These are phyloP conservation scores for Leccinum boreale DNA, from an alignment of 768 basidiomycete species.

Conservation along the genomic window DNA sequence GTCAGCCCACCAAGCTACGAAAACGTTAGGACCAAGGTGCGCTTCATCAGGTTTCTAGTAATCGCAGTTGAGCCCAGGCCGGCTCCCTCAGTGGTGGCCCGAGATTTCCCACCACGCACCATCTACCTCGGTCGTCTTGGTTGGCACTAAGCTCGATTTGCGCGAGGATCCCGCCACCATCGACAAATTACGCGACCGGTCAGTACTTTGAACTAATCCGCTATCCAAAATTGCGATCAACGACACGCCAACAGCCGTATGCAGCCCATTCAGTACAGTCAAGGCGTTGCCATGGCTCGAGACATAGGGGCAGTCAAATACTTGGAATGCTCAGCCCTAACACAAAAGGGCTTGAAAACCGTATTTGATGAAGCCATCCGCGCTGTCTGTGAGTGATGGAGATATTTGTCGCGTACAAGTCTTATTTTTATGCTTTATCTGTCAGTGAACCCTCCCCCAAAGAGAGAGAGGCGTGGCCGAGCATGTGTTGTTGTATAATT, in stretches of 20 bases:
- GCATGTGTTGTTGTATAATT: conserved; percentile 74
- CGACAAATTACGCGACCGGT: conserved; percentile 91
- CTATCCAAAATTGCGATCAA: conserved; percentile 5
- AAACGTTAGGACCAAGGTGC: conserved; percentile 95
- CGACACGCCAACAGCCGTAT: conserved; percentile 60
- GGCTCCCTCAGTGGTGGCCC: conserved; percentile 74
- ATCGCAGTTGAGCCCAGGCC: conserved; percentile 4
- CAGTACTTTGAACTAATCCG: conserved; percentile 19
- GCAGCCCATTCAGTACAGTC: conserved; percentile 89
- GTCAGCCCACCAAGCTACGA: conserved; percentile 98
- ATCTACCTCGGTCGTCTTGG: conserved; percentile 86
- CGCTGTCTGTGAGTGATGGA: conserved; percentile 73
- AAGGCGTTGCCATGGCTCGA: conserved; percentile 86
- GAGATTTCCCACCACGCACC: conserved; percentile 98
- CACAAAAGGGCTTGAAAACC: conserved; percentile 97
- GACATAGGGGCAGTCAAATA: conserved; percentile 97
- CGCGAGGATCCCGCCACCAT: conserved; percentile 93
- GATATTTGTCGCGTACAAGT: not conserved
- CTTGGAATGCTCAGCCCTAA: conserved; percentile 92
- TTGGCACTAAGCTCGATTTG: conserved; percentile 96
- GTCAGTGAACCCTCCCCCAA: conserved; percentile 74
- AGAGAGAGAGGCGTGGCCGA: conserved; percentile 45
- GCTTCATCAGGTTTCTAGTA: conserved; percentile 21
- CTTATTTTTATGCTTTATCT: conserved; percentile 9
- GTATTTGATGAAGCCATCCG: conserved; percentile 99